Base-by-base conservation (phyloP, 2,329 filamentous ascomycete species). In the Cytospora schulzeri region DNA sequence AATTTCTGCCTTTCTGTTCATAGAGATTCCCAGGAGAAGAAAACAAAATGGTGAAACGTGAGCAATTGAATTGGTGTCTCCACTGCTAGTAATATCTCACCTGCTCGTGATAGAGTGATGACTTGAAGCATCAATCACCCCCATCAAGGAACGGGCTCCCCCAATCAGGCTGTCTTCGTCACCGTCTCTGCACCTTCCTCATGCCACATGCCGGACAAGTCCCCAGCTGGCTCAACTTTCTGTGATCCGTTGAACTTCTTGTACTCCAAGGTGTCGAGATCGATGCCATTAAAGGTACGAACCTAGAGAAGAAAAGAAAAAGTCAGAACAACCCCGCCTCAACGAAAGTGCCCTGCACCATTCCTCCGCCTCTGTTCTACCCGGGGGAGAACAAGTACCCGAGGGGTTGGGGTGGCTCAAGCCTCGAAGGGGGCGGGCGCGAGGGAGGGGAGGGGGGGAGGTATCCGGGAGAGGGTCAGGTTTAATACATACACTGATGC, bases 401-500 rank as follows among this genome's bases (percentile, higher is more conserved):
- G 31, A 11, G 31, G 6, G 31, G 31, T 9, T 7, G 31, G 31
- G 31, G 31, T 3, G 31, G 31, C 2, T 4, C 2, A 33, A 33
- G 31, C 31, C 31, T 51, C 24, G 19, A 45, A 31, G 29, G 22
- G 19, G 51, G 19, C 48, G 7, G 28, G 33, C n/a, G n/a, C n/a
- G n/a, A 62, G 51, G 38, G 8, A 45, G 11, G 15, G 35, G 12
- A 19, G 22, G 26, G n/a, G 5, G 19, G 14, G 11, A 35, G 31
- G 11, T 8, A 35, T n/a, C n/a, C n/a, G n/a, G n/a, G n/a, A n/a
- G n/a, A n/a, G n/a, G n/a, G n/a, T n/a, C n/a, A n/a, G n/a, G n/a
- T n/a, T n/a, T n/a, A 24, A 22, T 56, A 73, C 78, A 67, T 66
- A 82, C 80, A 64, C 77, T 82, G 62, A 83, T 75, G 4, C 80